Evolutionary conservation across 805 yeast species (phyloP), one percentile per base, ranked within the genome.

Genomic region (Starmerella apicola): DNA sequence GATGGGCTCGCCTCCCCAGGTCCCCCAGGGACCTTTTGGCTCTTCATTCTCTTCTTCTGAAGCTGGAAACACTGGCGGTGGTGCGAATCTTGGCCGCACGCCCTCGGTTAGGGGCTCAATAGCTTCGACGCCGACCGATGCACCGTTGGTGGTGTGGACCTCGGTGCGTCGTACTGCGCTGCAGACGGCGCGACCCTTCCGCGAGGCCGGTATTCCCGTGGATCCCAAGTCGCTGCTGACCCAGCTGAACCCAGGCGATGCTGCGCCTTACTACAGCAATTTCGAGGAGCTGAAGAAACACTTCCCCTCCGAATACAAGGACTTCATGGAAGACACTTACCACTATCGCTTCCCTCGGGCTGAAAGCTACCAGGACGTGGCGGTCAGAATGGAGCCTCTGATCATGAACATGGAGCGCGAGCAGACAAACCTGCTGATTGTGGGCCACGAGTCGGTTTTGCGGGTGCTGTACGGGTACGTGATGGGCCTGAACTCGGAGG

Each of bases 301-400:
- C 46, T 83, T 65, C 55, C 91, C 94, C 0, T 68, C 66, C 1
- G 95, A 86, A 49, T 81, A 70, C 55, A 69, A 65, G 45, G 76
- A 71, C 51, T 81, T 75, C 55, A 41, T 61, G 42, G 61, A 66
- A 44, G 96, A 88, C 57, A 95, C 95, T 2, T 91, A 91, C 56
- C 96, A 91, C 60, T 88, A 80, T 56, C 68, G 98, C 44, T 91
- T 73, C 56, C 82, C 95, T 2, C 69, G 97, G 36, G 84, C 94
- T 0, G 99, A 91, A 62, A 81, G 93, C 37, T 91, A 85, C 56
- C 98, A 91, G 60, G 99, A 91, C 60, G 68, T 91, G 42, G 97
- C 98, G 0, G 79, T 91, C 27, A 76, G 95, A 51, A 72, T 91
- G 63, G 98, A 91, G 61, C 95, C 97, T 0, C 66, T 91, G 40